Base-by-base conservation (phyloP, 192 early-diverging fungal species). In the Dispira parvispora region DNA sequence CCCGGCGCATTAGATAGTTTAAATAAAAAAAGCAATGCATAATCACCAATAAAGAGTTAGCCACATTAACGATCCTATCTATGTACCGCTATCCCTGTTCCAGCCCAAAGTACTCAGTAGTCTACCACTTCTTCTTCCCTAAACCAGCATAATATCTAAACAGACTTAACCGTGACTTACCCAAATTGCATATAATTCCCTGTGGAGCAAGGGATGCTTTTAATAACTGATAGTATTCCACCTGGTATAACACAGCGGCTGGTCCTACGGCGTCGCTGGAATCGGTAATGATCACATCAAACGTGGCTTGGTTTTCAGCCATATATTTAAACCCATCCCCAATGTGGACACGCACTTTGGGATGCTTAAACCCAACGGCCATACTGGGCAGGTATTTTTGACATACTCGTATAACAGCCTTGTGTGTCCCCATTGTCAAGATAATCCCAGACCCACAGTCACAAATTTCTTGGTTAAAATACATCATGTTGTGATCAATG, bases 201-300 rank as follows among this genome's bases (percentile, higher is more conserved):
- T 50, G 18, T 13, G 64, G 65, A 54, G 67, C 66, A 52, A 84
- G 68, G n/a, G 79, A 67, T 38, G 68, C 65, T 49, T 71, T 65
- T 78, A 84, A 78, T 46, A 84, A 65, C 23, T 73, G 68, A 62
- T 75, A 84, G 60, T 81, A 84, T 27, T 67, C 69, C 56, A 76
- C 75, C 38, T 71, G 67, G 69, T 81, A 84, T 65, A 84, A 64
- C 32, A 70, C 66, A 63, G 83, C 82, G 57, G 82, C 82, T n/a
- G 82, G 82, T 8, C 82, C 82, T 45, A 82, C 82, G 13, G 82
- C 81, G 52, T 84, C 82, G 16, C 75, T 80, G 16, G 73, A 76
- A 61, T 84, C 82, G 42, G 82, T 84, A 65, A 84, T 84, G 68
- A 84, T 84, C 6, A 84, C 81, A 62, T 84, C 82, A 67, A 73